Conservation (phyloP, 106 monocot genomes). For the Platanthera zijinensis region DNA sequence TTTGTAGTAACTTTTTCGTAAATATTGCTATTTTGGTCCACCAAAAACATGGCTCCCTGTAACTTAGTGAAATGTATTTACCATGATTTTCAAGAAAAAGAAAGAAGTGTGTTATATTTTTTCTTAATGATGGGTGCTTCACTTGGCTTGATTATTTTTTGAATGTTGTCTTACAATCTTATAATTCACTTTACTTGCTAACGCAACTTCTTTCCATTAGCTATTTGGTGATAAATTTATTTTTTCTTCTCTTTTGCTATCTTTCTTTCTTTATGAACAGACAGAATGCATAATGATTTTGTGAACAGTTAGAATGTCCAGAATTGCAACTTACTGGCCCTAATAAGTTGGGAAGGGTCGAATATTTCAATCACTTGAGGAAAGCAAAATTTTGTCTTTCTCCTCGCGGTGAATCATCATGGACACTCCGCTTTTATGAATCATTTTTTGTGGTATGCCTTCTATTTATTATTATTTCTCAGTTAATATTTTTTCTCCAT, state of each 20-base stretch:
- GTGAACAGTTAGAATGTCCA: slow-evolving; percentile 91
- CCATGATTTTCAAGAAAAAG: neutral
- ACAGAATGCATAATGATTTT: slow-evolving; percentile 37
- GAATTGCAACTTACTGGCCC: slow-evolving; percentile 80
- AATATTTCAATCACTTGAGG: slow-evolving; percentile 88
- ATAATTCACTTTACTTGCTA: neutral
- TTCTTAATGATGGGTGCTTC: no score
- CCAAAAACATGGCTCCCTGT: neutral
- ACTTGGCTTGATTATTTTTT: neutral
- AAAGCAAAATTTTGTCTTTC: slow-evolving; percentile 94
- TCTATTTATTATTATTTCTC: neutral
- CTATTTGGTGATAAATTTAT: neutral
- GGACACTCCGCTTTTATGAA: slow-evolving; percentile 99
- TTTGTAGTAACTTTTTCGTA: neutral
- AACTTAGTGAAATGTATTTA: neutral
- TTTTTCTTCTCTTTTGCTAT: slow-evolving; percentile 2
- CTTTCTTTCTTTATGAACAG: slow-evolving; percentile 9
- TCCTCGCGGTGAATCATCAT: slow-evolving; percentile 98
- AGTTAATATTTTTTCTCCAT: neutral
- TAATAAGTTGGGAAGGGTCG: slow-evolving; percentile 76
- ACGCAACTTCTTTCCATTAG: neutral
- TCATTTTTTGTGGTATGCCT: slow-evolving; percentile 80
- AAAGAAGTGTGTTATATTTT: neutral
- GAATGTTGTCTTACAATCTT: neutral
- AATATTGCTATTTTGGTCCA: neutral